Evolutionary conservation across 495 filamentous ascomycete species (phyloP).

Genomic region (Chlorociboria aeruginascens): DNA sequence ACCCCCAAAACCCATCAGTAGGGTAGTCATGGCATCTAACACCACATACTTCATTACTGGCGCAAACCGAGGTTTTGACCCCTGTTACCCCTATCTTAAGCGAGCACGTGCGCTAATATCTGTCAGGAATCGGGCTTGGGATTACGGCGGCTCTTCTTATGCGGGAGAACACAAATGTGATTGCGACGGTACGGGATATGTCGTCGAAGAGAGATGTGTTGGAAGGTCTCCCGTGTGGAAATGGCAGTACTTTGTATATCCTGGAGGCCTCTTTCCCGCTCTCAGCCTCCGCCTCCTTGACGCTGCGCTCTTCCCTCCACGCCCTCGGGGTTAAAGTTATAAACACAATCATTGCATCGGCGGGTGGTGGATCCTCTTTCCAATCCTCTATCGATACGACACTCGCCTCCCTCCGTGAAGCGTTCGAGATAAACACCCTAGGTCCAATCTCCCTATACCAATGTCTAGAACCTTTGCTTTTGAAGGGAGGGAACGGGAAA

Average conservation of each 20-base stretch:
- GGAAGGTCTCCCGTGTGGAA: neutral
- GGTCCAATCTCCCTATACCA: constrained; percentile 21
- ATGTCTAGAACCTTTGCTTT: constrained; percentile 20
- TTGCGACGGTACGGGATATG: constrained; percentile 8
- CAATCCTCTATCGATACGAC: neutral
- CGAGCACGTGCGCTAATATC: neutral
- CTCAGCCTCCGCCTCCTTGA: neutral
- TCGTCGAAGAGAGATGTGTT: constrained; percentile 1
- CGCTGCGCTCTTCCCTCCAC: neutral
- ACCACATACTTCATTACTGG: constrained; percentile 14
- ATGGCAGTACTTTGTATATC: constrained; percentile 8
- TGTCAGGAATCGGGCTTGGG: constrained; percentile 14
- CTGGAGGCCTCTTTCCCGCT: neutral
- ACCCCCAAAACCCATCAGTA: neutral
- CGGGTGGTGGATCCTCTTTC: constrained; percentile 10
- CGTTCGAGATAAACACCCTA: constrained; percentile 24
- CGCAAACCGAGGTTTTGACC: constrained; percentile 13
- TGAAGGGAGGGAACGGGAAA: constrained; percentile 5
- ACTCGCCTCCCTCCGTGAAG: constrained; percentile 4
- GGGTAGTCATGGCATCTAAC: constrained; percentile 1
- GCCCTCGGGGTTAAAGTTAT: constrained; percentile 2
- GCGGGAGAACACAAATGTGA: constrained; percentile 13
- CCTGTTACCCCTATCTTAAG: constrained; percentile 10
- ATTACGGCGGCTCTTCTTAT: constrained; percentile 5
- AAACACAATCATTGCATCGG: constrained; percentile 14